phyloP scores from a whole-genome alignment of 139 green algal genomes.

The Mychonastes homosphaera region DNA sequence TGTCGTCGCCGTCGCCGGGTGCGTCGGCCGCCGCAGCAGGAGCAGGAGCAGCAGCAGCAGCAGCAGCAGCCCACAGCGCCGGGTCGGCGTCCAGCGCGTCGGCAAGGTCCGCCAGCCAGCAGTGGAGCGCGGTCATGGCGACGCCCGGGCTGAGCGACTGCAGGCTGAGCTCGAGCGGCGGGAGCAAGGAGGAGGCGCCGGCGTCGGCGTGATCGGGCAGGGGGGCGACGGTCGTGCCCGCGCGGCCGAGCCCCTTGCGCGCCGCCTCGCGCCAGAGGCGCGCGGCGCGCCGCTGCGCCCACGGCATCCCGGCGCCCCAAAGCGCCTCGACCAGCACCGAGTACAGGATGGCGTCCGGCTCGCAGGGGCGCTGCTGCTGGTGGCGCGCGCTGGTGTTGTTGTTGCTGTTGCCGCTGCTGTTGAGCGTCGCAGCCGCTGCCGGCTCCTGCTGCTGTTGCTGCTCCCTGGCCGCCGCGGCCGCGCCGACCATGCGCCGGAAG shows the following conservation, averaged over 20 bases:
- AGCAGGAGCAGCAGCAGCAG: too few species aligned
- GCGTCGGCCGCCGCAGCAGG: too few species aligned
- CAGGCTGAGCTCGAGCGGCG: constrained; percentile 47
- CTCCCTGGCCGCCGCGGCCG: neutral
- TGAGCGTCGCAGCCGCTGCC: too few species aligned
- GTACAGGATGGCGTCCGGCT: constrained; percentile 63
- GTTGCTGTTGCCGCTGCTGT: too few species aligned
- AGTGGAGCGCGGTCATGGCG: constrained; percentile 55
- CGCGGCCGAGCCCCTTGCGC: constrained; percentile 27
- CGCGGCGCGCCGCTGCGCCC: constrained; percentile 46
- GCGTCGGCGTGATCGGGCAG: neutral
- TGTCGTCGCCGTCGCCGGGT: too few species aligned
- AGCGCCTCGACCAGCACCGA: constrained; percentile 64
- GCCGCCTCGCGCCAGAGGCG: constrained; percentile 27
- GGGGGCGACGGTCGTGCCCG: neutral
- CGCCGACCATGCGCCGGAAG: neutral
- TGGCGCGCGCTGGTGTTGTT: too few species aligned
- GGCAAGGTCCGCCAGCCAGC: constrained; percentile 53
- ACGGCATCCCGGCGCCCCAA: constrained; percentile 65
- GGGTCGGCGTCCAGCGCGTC: too few species aligned
- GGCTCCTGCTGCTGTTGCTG: neutral
- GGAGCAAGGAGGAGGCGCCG: neutral
- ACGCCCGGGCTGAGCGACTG: constrained; percentile 55
- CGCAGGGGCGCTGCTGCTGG: constrained; percentile 31
- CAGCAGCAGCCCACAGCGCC: too few species aligned